A percentile compares a stretch with the other conserved stretches of the same genome.
Conservation (phyloP, 306 rosid genomes). For the Canavalia ensiformis region DNA sequence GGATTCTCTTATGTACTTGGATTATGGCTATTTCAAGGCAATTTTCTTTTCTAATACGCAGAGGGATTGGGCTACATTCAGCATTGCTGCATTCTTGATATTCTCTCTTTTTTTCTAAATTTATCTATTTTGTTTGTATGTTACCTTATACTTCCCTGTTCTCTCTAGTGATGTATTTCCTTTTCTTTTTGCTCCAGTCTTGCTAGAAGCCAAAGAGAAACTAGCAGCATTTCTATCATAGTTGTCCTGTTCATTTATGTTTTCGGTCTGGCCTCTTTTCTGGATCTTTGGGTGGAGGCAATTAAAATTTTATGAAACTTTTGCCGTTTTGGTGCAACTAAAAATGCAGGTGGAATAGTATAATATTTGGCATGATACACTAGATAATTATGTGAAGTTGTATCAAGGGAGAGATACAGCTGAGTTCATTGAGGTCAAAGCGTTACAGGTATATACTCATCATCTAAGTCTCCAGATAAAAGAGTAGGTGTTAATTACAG, state of each 20-base stretch:
- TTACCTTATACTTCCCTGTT: too few species aligned
- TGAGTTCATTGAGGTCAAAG: slow-evolving; percentile 69
- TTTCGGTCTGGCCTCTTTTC: slow-evolving; percentile 12
- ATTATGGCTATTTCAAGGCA: too few species aligned
- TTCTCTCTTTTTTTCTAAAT: too few species aligned
- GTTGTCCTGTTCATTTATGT: slow-evolving; percentile 20
- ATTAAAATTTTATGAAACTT: slow-evolving; percentile 9
- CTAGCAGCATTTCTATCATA: not conserved
- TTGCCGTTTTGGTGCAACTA: slow-evolving; percentile 27
- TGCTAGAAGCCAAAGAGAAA: slow-evolving; percentile 26
- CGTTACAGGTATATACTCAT: slow-evolving; percentile 65
- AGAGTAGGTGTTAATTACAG: slow-evolving; percentile 2
- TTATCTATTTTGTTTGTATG: too few species aligned
- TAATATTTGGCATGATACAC: slow-evolving; percentile 70
- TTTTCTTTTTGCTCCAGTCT: not conserved
- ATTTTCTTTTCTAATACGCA: too few species aligned
- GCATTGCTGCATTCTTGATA: too few species aligned
- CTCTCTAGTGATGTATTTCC: not conserved
- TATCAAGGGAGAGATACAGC: slow-evolving; percentile 68
- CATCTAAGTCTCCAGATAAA: not conserved
- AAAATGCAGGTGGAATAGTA: slow-evolving; percentile 84
- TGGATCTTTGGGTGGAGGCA: slow-evolving; percentile 26
- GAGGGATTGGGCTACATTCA: too few species aligned
- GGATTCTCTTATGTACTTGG: too few species aligned
- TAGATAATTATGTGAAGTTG: slow-evolving; percentile 66